These are phyloP conservation scores for Chaetomium sp. DNA, from an alignment of 2,329 filamentous ascomycete species.

Conservation along the genomic window DNA sequence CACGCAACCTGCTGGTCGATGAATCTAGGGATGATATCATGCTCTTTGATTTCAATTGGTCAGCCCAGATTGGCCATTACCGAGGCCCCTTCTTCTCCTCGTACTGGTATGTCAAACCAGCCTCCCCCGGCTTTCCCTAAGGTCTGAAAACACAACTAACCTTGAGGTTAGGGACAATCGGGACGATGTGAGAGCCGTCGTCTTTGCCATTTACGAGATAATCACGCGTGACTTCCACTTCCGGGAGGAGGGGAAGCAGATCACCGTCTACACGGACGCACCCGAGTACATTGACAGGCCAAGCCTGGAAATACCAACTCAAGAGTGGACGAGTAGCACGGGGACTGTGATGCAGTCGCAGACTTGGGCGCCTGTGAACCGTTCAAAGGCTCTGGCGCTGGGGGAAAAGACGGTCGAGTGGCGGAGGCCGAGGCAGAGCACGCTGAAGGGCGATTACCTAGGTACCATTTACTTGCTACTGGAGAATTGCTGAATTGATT, in stretches of 20 bases:
- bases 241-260: neutral
- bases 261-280: conserved; percentile 10
- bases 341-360: too few relatives aligned
- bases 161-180: neutral
- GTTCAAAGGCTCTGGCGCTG: neutral
- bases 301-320: neutral
- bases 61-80: neutral
- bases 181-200: conserved; percentile 12
- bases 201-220: conserved; percentile 1
- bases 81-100: neutral
- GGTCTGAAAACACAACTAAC: neutral
- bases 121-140: too few relatives aligned
- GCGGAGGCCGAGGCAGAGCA: neutral
- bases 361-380: neutral
- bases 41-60: conserved; percentile 29
- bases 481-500: neutral
- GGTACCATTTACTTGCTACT: neutral
- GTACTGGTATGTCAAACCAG: neutral
- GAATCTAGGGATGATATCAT: conserved; percentile 39
- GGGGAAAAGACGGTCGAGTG: neutral
- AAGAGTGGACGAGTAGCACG: neutral
- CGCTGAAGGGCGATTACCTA: conserved; percentile 3
- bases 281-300: conserved; percentile 8
- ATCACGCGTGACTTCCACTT: conserved; percentile 15
- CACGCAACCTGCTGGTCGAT: conserved; percentile 44